Evolutionary conservation across 805 yeast genomes (phyloP), one percentile per base, ranked within the genome.

Genomic region (Suhomyces kilbournensis): DNA sequence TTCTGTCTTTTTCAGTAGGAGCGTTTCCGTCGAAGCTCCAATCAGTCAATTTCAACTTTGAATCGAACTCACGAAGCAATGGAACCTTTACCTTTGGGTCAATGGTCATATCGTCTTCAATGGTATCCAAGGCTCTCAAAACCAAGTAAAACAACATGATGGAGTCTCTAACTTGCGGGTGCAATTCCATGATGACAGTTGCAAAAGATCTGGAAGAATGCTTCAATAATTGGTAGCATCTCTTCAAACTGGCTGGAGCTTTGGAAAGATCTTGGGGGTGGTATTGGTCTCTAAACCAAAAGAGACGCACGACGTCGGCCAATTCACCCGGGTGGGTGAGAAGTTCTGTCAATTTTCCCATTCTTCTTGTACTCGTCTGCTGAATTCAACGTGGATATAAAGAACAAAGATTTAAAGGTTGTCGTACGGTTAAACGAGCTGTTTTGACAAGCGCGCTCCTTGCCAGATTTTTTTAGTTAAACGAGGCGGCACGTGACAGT

Each of bases 21-120:
- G 83, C 84, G 61, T 75, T 83, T 9, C 88, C 94, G 60, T 82
- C 68, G 66, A 88, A 94, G 0, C 90, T 86, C 96, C 97, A 94
- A 57, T 85, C 90, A 40, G 78, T 74, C 3, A 80, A 67, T 45
- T 75, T 72, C 58, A 94, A 77, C 55, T 87, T 85, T 26, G 79
- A 70, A 65, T 84, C 77, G 69, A 94, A 94, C 2, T 66, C 58
- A 53, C 93, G 78, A 59, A 94, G 77, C 47, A 91, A 67, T 2
- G 94, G 91, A 23, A 91, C 72, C 71, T 94, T 94, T 54, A 83
- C 60, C 19, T 77, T 75, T 4, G 88, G 84, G 55, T 82, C 86
- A 53, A 94, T 73, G 7, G 94, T 81, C 96, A 91, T 91, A 68
- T 94, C 98, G 69, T 94, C 99, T 69, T 94, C 99, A 51, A 94